Base-by-base conservation (phyloP, 1,284 basidiomycete species). In the Agaricales sp. region DNA sequence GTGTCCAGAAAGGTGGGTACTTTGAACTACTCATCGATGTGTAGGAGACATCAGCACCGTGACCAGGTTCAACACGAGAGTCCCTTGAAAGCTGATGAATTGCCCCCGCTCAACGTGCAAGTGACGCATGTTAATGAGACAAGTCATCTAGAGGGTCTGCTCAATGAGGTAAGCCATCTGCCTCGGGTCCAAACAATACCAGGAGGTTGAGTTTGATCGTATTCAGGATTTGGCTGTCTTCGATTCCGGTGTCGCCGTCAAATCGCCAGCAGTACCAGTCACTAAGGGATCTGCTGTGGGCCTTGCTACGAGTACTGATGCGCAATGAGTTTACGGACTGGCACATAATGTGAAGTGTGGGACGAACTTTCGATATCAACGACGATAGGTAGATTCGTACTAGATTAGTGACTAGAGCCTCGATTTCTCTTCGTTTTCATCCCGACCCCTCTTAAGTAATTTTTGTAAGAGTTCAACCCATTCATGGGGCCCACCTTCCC, bases 391-490 rank as follows among this genome's bases (percentile, higher is more conserved):
- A n/a, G n/a, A n/a, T n/a, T n/a, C n/a, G n/a, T n/a, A n/a, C n/a
- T n/a, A n/a, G n/a, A n/a, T n/a, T n/a, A n/a, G n/a, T n/a, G n/a
- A n/a, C n/a, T n/a, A n/a, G n/a, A n/a, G n/a, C n/a, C n/a, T n/a
- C n/a, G n/a, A n/a, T n/a, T n/a, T n/a, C n/a, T n/a, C n/a, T n/a
- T n/a, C 48, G 51, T 18, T 37, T n/a, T n/a, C n/a, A n/a, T n/a
- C n/a, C 41, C 59, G 57, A 26, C 69, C 69, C 46, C 68, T 64
- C 49, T 60, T 60, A 41, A 78, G 51, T 51, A 86, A 56, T 53
- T 59, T 67, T 52, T 65, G 59, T 69, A 82, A 73, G 53, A 86
- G 57, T 19, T 69, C 70, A 8, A 80, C 68, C 86, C 85, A 88
- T 52, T 86, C 81, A 21, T 74, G 59, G 2, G 63, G 53, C 8